A percentile compares a stretch with the other conserved stretches of the same genome.
These are phyloP conservation scores for Yarrowia bubula DNA, from an alignment of 805 yeast species.

Conservation along the genomic window DNA sequence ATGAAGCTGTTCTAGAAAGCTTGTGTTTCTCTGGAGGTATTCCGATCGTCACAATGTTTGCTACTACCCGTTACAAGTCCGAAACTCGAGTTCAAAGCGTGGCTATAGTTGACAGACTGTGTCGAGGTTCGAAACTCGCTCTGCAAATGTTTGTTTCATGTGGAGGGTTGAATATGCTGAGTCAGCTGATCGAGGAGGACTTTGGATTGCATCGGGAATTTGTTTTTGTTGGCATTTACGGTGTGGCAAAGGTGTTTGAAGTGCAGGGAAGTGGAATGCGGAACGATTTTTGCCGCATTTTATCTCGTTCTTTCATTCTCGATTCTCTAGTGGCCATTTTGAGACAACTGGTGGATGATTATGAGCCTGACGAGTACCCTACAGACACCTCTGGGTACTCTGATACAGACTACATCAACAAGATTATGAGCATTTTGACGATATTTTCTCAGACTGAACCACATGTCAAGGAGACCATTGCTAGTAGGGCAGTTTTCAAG, in stretches of 20 bases:
- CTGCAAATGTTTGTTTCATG: constrained; percentile 48
- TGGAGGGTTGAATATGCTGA: constrained; percentile 48
- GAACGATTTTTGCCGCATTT: constrained; percentile 49
- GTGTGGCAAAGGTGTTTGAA: constrained; percentile 44
- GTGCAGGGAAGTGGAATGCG: constrained; percentile 39
- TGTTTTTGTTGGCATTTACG: constrained; percentile 46
- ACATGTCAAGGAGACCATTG: constrained; percentile 41
- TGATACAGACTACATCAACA: constrained; percentile 34
- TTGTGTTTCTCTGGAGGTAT: constrained; percentile 35
- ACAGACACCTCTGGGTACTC: constrained; percentile 31
- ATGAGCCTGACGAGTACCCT: constrained; percentile 21
- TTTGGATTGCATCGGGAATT: constrained; percentile 44
- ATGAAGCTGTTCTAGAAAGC: constrained; percentile 30
- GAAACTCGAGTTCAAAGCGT: constrained; percentile 32
- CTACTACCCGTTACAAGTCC: constrained; percentile 28
- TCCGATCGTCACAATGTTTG: constrained; percentile 31
- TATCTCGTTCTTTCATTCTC: constrained; percentile 44
- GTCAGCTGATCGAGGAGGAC: constrained; percentile 50
- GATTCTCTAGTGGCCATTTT: constrained; percentile 44
- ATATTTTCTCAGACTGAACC: constrained; percentile 50
- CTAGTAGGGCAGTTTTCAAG: constrained; percentile 40
- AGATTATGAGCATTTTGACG: constrained; percentile 44
- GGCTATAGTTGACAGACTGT: constrained; percentile 30
- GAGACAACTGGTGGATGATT: constrained; percentile 35
- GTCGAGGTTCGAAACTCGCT: constrained; percentile 40